phyloP scores from a whole-genome alignment of 805 yeast species.

The Maudiozyma saulgeensis region DNA sequence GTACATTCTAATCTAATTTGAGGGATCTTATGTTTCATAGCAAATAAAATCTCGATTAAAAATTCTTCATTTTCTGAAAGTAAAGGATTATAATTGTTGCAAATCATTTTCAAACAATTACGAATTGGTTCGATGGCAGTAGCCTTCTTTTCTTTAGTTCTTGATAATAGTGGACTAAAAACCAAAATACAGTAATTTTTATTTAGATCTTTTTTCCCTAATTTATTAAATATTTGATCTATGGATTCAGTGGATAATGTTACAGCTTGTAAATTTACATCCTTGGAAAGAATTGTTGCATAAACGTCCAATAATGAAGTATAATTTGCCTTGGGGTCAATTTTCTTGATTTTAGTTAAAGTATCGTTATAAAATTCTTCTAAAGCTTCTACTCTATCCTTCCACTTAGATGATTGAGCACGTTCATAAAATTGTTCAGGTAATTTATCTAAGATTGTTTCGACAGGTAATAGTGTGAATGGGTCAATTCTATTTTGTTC shows the following conservation, averaged over 20 bases:
- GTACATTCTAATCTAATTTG: slow-evolving; percentile 68
- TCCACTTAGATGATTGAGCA: slow-evolving; percentile 69
- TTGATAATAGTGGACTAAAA: slow-evolving; percentile 57
- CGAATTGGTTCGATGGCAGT: slow-evolving; percentile 65
- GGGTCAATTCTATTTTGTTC: slow-evolving; percentile 40
- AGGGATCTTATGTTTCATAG: slow-evolving; percentile 72
- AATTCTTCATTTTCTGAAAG: slow-evolving; percentile 29
- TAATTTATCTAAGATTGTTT: slow-evolving; percentile 52
- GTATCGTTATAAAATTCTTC: slow-evolving; percentile 44
- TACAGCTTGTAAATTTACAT: slow-evolving; percentile 83
- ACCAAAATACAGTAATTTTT: slow-evolving; percentile 41
- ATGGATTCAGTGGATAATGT: slow-evolving; percentile 64
- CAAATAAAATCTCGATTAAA: slow-evolving; percentile 48
- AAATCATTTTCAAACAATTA: slow-evolving; percentile 56
- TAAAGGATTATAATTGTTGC: slow-evolving; percentile 37
- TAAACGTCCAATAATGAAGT: slow-evolving; percentile 49
- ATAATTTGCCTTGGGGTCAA: slow-evolving; percentile 53
- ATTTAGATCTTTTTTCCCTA: slow-evolving; percentile 36
- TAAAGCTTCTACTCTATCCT: slow-evolving; percentile 78
- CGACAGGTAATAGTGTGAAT: slow-evolving; percentile 60
- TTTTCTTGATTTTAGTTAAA: slow-evolving; percentile 44
- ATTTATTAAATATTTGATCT: slow-evolving; percentile 53
- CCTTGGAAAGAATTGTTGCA: slow-evolving; percentile 62
- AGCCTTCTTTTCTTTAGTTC: slow-evolving; percentile 82
- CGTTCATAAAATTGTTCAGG: slow-evolving; percentile 53